Evolutionary conservation across 805 yeast species (phyloP), one percentile per base, ranked within the genome.

Genomic region (Suhomyces canberraensis): DNA sequence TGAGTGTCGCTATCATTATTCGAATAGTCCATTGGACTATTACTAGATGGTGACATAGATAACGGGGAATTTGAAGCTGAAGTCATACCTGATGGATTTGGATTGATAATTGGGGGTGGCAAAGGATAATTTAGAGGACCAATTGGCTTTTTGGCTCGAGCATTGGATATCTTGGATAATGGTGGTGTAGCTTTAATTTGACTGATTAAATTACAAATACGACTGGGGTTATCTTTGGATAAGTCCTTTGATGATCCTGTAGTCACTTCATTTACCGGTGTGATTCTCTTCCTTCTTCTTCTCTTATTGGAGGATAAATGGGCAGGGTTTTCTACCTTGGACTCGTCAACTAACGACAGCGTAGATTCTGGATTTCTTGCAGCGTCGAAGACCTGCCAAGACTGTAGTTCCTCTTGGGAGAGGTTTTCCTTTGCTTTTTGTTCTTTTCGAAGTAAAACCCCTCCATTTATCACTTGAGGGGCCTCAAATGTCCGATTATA

Each of bases 311-410:
- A 6, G 21, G 22, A 11, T 3, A 31, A 5, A 11, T 6, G 9
- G 9, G 20, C 33, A 4, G 28, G 2, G 5, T 16, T 27, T 3
- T 29, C n/a, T 5, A 31, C 8, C 15, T 16, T n/a, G 5, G n/a
- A 11, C 11, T 14, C 5, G 8, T 35, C 29, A 16, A 14, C 21
- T 8, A 14, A n/a, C 16, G n/a, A 7, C n/a, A n/a, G n/a, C n/a
- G n/a, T n/a, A 9, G 25, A 20, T 31, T 22, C 40, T 8, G 13
- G 31, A 21, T 41, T 40, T 11, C 60, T 41, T 1, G 61, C 64
- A 32, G 47, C 48, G 11, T 66, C 69, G 39, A 64, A 64, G 27
- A 57, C 27, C 17, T 54, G 58, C 73, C 73, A 68, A 3, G 71
- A 52, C 18, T 48, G 46, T 4, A 54, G 42, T 39, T 67, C 73